Evolutionary conservation across 1,284 basidiomycete species (phyloP), one percentile per base, ranked within the genome.

Genomic region (Ceratobasidium sp.): DNA sequence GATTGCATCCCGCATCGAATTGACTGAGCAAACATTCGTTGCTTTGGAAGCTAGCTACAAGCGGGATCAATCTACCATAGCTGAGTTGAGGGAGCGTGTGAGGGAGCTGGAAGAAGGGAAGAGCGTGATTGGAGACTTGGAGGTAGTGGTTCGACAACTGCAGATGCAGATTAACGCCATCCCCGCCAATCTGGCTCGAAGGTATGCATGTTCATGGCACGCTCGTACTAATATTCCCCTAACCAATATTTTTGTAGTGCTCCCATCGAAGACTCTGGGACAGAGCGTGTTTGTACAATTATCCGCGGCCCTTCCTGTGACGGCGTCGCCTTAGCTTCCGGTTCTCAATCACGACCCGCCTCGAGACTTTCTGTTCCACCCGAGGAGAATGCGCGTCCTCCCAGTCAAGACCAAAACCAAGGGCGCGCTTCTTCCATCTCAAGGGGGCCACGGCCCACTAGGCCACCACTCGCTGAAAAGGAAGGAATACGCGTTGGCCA

Each of bases 381-480:
- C 9, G 70, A 74, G 64, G 70, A 64, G 23, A 40, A 38, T 17
- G n/a, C 28, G 15, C 70, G 38, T 20, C 59, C 57, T 9, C 28
- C 15, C 17, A 64, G 26, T 46, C 59, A 74, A 46, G 59, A 74
- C 59, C 70, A 74, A 33, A 70, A 70, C 38, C 42, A 50, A 46
- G 70, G 70, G 20, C 70, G 70, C 20, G 38, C 70, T 7, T 62
- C 70, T 10, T 74, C 70, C 1, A 46, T 74, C 57, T 59, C 59
- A 10, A 74, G 59, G 46, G 57, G 70, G 33, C 33, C 33, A 4
- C 70, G 70, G n/a, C 23, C 50, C 13, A 48, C 59, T 15, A 57
- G 70, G 10, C 70, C 59, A 13, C 70, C 70, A 6, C 70, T 74
- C n/a, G 70, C 70, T 5, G 59, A 74, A 62, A 74, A 74, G 44